Evolutionary conservation across 257 asterid genomes (phyloP).

Genomic region (Solanum bulbocastanum): DNA sequence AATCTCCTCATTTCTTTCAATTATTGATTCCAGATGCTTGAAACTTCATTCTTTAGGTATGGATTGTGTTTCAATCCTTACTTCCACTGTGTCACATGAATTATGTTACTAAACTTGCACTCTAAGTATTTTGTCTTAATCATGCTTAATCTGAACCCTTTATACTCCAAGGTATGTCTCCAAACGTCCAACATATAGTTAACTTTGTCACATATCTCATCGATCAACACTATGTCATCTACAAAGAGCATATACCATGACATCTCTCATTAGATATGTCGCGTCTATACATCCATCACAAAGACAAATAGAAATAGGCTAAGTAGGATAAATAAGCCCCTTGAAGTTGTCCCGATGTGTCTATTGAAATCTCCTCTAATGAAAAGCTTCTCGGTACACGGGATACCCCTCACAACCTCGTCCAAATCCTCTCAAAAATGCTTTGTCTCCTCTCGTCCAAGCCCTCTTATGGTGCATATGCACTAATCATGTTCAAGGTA

Average conservation of each 20-base stretch:
- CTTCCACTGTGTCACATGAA: background rate
- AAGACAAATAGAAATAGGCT: background rate
- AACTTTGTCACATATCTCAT: background rate
- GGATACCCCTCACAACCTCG: background rate
- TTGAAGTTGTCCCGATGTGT: background rate
- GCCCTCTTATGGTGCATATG: background rate
- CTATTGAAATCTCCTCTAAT: background rate
- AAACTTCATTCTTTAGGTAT: background rate
- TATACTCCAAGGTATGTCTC: background rate
- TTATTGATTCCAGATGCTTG: background rate
- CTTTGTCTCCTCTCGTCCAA: background rate
- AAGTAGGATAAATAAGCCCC: background rate
- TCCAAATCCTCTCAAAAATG: background rate
- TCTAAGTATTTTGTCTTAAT: background rate
- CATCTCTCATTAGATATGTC: background rate
- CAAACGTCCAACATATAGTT: background rate
- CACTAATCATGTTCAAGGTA: background rate
- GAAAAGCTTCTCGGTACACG: background rate
- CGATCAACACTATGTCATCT: background rate
- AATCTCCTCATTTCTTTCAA: background rate
- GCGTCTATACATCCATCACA: background rate
- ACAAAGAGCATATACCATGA: background rate
- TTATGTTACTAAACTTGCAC: background rate
- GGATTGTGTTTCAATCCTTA: background rate
- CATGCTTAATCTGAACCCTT: background rate